Conservation (phyloP, 2,329 filamentous ascomycete species). For the Trichoderma atrobrunneum region DNA sequence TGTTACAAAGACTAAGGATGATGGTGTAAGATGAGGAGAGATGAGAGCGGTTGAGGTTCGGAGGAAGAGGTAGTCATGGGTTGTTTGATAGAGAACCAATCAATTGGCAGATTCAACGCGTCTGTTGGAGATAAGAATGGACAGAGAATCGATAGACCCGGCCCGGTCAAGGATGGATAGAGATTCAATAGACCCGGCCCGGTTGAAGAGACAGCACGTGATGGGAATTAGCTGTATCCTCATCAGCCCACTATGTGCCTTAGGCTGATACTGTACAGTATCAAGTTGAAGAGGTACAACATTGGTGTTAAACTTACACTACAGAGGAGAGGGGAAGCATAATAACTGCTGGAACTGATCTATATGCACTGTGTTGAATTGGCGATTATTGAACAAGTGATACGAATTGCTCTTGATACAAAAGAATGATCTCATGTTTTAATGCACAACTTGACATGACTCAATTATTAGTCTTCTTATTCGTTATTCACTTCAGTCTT, state of each 20-base stretch:
- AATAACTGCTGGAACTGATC: neutral
- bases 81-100: neutral
- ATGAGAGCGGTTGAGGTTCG: neutral
- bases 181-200: neutral
- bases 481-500: neutral
- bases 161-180: neutral
- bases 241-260: neutral
- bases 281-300: neutral
- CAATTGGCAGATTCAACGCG: neutral
- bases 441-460: neutral
- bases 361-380: neutral
- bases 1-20: neutral
- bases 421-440: neutral
- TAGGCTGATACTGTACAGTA: neutral
- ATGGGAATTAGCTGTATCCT: neutral
- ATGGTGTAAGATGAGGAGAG: neutral
- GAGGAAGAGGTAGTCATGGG: neutral
- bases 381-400: neutral
- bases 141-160: neutral
- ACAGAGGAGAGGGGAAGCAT: neutral
- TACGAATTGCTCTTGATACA: neutral
- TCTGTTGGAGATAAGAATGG: neutral
- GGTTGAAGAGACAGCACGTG: neutral
- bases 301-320: neutral
- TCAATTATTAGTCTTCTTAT: neutral